A percentile compares a stretch with the other conserved stretches of the same genome.
phyloP scores from a whole-genome alignment of 2,329 filamentous ascomycete species.

The Zymoseptoria crescenta region DNA sequence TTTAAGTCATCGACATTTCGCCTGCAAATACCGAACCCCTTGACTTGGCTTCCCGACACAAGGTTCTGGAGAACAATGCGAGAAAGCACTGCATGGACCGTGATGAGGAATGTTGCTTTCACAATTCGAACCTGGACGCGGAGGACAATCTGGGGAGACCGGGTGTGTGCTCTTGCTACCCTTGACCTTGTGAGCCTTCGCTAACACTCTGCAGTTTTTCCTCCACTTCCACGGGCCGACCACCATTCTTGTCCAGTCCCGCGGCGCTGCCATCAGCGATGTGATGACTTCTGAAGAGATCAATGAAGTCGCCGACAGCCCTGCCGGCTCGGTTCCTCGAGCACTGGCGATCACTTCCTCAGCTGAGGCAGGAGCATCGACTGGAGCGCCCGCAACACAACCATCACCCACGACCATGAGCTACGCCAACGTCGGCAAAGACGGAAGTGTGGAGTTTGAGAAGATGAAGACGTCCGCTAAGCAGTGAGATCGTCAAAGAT shows the following conservation, averaged over 20 bases:
- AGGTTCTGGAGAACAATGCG: slow-evolving; percentile 68
- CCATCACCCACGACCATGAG: slow-evolving; percentile 25
- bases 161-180: slow-evolving; percentile 41
- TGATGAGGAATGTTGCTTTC: slow-evolving; percentile 57
- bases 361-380: slow-evolving; percentile 21
- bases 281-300: slow-evolving; percentile 70
- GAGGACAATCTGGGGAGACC: slow-evolving; percentile 84
- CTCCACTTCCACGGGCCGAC: slow-evolving; percentile 80
- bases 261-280: slow-evolving; percentile 72
- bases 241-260: slow-evolving; percentile 79
- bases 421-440: slow-evolving; percentile 27
- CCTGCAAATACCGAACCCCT: slow-evolving; percentile 67
- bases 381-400: slow-evolving; percentile 11
- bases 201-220: slow-evolving; percentile 52
- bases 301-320: slow-evolving; percentile 80
- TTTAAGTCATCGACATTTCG: slow-evolving; percentile 69
- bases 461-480: slow-evolving; percentile 1
- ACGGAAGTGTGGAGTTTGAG: slow-evolving; percentile 29
- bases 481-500: neutral
- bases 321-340: slow-evolving; percentile 60
- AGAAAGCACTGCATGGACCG: slow-evolving; percentile 64
- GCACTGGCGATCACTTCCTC: slow-evolving; percentile 39
- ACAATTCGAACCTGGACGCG: slow-evolving; percentile 67
- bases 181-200: neutral
- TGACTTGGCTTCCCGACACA: slow-evolving; percentile 57